Evolutionary conservation across 176 grass and related monocot species (phyloP).

Genomic region (Phoenix dactylifera): DNA sequence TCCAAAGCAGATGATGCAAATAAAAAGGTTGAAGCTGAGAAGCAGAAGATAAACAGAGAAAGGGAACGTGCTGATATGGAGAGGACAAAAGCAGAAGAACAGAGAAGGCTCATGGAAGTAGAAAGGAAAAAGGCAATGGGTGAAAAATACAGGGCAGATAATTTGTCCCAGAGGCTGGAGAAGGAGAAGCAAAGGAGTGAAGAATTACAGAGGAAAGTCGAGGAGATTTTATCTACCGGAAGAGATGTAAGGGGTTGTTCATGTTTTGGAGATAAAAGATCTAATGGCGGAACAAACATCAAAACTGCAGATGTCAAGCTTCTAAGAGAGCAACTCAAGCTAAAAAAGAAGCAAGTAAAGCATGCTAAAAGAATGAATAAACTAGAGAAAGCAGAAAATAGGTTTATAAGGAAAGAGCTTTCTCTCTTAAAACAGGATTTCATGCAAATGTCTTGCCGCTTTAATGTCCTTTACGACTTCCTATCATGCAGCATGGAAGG

Average conservation of each 20-base stretch:
- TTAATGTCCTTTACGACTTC: constrained; percentile 65
- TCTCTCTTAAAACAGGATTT: constrained; percentile 56
- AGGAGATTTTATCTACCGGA: neutral
- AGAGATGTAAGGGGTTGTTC: constrained; percentile 17
- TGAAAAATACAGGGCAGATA: constrained; percentile 36
- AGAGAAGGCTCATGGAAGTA: constrained; percentile 40
- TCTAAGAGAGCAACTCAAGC: constrained; percentile 86
- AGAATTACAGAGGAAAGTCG: too few species aligned
- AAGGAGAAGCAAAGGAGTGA: constrained; percentile 21
- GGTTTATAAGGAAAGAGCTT: constrained; percentile 56
- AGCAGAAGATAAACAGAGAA: constrained; percentile 54
- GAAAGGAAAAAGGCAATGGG: constrained; percentile 44
- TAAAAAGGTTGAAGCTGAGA: constrained; percentile 57
- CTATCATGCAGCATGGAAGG: constrained; percentile 49
- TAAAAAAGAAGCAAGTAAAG: constrained; percentile 74
- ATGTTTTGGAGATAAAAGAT: constrained; percentile 18
- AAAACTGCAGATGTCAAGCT: constrained; percentile 45
- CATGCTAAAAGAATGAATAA: constrained; percentile 52
- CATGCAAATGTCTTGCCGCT: constrained; percentile 43
- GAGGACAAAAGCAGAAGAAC: constrained; percentile 45
- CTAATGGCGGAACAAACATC: constrained; percentile 12
- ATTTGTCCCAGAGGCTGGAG: constrained; percentile 54
- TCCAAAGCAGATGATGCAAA: constrained; percentile 24
- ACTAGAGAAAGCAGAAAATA: constrained; percentile 55
- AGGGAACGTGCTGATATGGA: constrained; percentile 57